Evolutionary conservation across 495 filamentous ascomycete species (phyloP), one percentile per base, ranked within the genome.

Genomic region (Penicillium desertorum): DNA sequence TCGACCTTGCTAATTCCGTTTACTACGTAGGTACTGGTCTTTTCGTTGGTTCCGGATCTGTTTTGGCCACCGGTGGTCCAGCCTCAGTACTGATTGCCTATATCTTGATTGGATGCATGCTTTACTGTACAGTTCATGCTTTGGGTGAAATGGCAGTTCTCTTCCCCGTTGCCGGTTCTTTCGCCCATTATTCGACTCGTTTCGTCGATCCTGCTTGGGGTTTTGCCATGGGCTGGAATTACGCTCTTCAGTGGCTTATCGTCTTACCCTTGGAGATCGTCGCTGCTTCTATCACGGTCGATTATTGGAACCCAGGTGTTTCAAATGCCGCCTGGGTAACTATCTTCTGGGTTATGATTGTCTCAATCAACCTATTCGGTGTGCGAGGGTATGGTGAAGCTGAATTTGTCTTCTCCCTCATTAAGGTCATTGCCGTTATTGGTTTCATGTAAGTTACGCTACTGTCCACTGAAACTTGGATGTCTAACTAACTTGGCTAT

Each of bases 211-310:
- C 92, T 11, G 91, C 93, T 3, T 97, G 92, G 93, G 94, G 94
- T 0, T 97, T 97, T 64, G 92, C 94, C 45, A 96, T 96, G 90
- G 94, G 94, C 27, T 96, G 92, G 93, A 96, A 96, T 79, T 98
- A 98, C 70, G 91, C 90, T 4, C 64, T 98, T 64, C 92, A 97
- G 77, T 97, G 94, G 94, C 82, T 98, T 1, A 79, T 91, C 34
- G 86, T 92, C 1, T 73, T 98, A 12, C 94, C 94, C 0, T 77
- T 96, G 23, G 94, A 98, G 72, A 89, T 97, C 50, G 89, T 96
- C 51, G 87, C 94, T 3, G 93, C 92, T 10, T 88, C 91, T 22
- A 86, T 96, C 36, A 96, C 91, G 9, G 87, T 96, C 45, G 78
- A 87, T 39, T 97, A 88, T 69, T 98, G 94, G 94, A 82, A 87